Base-by-base conservation (phyloP, 2,329 filamentous ascomycete genomes). In the Lecanicillium sp. region DNA sequence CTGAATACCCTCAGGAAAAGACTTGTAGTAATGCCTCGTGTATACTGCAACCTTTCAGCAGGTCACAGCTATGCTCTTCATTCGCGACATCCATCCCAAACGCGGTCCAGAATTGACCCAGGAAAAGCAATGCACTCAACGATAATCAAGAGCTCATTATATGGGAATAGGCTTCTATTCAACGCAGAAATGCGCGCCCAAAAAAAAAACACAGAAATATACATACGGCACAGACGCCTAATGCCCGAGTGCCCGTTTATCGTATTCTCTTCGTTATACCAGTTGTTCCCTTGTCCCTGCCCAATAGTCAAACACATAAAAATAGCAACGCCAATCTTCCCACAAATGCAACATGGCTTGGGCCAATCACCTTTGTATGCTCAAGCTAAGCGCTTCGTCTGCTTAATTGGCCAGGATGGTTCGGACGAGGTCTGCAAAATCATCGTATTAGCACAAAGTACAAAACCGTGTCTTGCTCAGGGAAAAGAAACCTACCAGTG, bases 381-480 rank as follows among this genome's bases (percentile, higher is more conserved):
- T 29, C 19, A 20, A 38, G 35, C 34, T 22, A 18, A 38, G 25
- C 29, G 17, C 8, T 16, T 15, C 34, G 32, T 37, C 14, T 62
- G 38, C 45, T 53, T 74, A 92, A 68, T 90, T 90, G 62, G 85
- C 84, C 50, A 92, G 80, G 57, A 92, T 88, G 38, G 85, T 90
- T 55, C 85, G 81, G 55, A 92, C 85, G 43, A 92, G 81, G 46
- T 92, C 85, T 86, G 50, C 4, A n/a, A 9, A 4, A 25, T 22
- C 31, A 16, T 5, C 6, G 13, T 3, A 30, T 43, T 15, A 34
- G 36, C 27, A 35, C 19, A 11, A 17, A 35, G 18, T 3, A 16
- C 19, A 14, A 25, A 20, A 12, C 20, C 12, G 14, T 6, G 20
- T 25, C n/a, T 25, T n/a, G 29, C n/a, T 16, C 7, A 9, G 9